Evolutionary conservation across 192 early-diverging fungal species (phyloP), one percentile per base, ranked within the genome.

Genomic region (Pecoramyces ruminantium): DNA sequence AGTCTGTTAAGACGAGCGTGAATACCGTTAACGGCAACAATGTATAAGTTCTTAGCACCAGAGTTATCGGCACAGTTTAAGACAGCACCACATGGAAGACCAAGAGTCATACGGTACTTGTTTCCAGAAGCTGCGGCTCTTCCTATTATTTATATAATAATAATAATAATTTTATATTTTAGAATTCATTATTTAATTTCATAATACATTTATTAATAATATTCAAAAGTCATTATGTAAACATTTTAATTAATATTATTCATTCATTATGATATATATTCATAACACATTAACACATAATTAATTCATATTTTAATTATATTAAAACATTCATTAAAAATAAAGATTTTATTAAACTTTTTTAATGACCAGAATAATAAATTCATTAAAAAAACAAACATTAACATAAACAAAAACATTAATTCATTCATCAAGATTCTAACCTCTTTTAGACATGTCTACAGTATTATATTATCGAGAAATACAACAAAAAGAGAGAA

Each of bases 51-150:
- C 94, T 99, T 99, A 87, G 98, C 98, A 79, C 98, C 98, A 88
- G 96, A 98, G 96, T 99, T 99, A 89, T 99, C 98, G 81, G 98
- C 98, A 87, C 97, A 98, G 92, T 99, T 99, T 93, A 98, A 98
- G 83, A 98, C 95, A 79, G 98, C 98, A 89, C 90, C 93, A 81
- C 93, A 92, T 78, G 93, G 93, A 81, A 99, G 93, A 95, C 95
- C 98, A 84, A 98, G 93, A 87, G 97, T 96, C 97, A 99, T 98
- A 86, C 96, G 93, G 92, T 96, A 97, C 89, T 99, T 99, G 89
- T 92, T 95, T 85, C 96, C 96, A 81, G 94, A 83, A 77, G 89
- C 87, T 67, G 51, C 51, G 51, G 51, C 51, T 67, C 51, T 67
- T 67, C 51, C 51, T 67, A 67, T 67, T 34, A 34, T 34, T 34